Conservation (phyloP, 106 monocot genomes). For the Dactylorhiza incarnata region DNA sequence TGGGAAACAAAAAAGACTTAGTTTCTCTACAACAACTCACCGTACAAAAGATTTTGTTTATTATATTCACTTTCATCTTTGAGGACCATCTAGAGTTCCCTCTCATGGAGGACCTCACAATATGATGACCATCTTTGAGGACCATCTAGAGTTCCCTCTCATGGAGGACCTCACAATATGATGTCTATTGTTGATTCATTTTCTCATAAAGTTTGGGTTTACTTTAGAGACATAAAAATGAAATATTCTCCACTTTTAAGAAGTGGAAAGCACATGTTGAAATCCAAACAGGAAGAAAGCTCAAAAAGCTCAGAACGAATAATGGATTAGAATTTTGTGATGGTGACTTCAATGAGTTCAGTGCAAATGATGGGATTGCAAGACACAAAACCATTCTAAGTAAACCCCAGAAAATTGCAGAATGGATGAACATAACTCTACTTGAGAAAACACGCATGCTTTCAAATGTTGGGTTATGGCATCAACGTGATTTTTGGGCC, state of each 20-base stretch:
- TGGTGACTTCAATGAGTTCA: not conserved
- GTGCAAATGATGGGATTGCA: not conserved
- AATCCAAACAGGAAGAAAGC: not conserved
- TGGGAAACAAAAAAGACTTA: slow-evolving; percentile 1
- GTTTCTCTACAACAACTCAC: not conserved
- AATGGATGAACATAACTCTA: not conserved
- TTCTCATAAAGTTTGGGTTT: not conserved
- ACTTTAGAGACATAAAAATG: not conserved
- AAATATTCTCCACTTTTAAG: not conserved
- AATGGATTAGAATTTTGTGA: not conserved
- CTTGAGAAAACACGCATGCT: not conserved
- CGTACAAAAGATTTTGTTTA: not conserved
- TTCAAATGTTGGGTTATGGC: not conserved
- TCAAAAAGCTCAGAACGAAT: not conserved
- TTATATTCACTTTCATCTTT: too few species aligned
- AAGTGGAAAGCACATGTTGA: not conserved
- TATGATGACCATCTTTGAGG: slow-evolving; percentile 6
- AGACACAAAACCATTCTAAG: too few species aligned
- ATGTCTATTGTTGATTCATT: not conserved
- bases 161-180: not conserved
- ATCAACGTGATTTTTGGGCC: not conserved
- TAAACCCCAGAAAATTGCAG: not conserved
- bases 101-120: too few species aligned
- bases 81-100: too few species aligned
- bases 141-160: not conserved